A percentile compares a stretch with the other conserved stretches of the same genome.
phyloP scores from a whole-genome alignment of 768 basidiomycete species.

The Peribolospora baueri region DNA sequence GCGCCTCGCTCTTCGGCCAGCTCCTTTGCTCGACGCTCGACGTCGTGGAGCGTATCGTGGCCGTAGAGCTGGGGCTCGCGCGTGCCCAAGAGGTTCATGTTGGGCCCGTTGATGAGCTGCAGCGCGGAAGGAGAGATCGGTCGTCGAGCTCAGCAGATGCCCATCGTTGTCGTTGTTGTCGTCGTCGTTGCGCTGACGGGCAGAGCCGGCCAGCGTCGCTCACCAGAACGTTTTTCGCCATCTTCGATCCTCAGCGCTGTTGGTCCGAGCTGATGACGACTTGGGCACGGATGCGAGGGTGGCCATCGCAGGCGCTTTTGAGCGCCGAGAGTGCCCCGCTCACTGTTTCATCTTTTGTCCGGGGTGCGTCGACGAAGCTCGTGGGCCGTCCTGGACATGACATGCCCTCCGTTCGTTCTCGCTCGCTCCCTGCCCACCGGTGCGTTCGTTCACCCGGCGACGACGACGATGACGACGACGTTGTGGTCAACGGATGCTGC shows the following conservation, averaged over 20 bases:
- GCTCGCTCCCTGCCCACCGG: too few species aligned
- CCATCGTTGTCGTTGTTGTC: slow-evolving; percentile 10
- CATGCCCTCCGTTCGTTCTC: too few species aligned
- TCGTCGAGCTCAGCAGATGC: slow-evolving; percentile 15
- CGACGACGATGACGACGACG: too few species aligned
- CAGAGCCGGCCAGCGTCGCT: slow-evolving; percentile 8
- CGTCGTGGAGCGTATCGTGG: slow-evolving; percentile 11
- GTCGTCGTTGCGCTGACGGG: slow-evolving; percentile 20
- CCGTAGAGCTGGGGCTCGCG: slow-evolving; percentile 17
- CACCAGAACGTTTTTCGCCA: slow-evolving; percentile 18
- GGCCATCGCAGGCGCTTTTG: too few species aligned
- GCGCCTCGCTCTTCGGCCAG: slow-evolving; percentile 11
- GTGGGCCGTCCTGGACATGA: too few species aligned
- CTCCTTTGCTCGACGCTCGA: slow-evolving; percentile 14
- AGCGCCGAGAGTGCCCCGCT: too few species aligned
- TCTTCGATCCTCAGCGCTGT: slow-evolving; percentile 14
- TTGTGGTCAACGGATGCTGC: too few species aligned
- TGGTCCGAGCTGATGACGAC: slow-evolving; percentile 4
- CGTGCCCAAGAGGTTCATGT: slow-evolving; percentile 14
- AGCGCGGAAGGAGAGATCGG: slow-evolving; percentile 10
- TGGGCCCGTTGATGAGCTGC: slow-evolving; percentile 6
- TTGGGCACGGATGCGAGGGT: too few species aligned
- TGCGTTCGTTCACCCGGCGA: too few species aligned
- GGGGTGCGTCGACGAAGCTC: too few species aligned
- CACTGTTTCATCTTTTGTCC: too few species aligned